These are phyloP conservation scores for Suhomyces yuchorum DNA, from an alignment of 1,139 yeast species.

Conservation along the genomic window DNA sequence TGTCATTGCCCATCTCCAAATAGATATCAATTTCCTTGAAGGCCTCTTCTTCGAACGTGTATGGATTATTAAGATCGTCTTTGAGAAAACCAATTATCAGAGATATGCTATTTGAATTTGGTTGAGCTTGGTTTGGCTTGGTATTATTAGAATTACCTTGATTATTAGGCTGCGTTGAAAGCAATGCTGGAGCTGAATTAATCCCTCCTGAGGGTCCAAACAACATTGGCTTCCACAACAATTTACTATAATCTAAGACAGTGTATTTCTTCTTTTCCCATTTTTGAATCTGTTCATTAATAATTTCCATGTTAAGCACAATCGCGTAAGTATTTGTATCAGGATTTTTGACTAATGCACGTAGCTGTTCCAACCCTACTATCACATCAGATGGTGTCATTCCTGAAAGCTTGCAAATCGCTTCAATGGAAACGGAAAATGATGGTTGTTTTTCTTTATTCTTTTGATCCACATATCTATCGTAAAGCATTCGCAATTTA, in stretches of 20 bases:
- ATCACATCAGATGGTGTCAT: constrained; percentile 87
- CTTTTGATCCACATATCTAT: constrained; percentile 20
- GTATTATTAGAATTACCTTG: constrained; percentile 2
- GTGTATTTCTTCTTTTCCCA: constrained; percentile 64
- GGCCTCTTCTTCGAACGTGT: constrained; percentile 58
- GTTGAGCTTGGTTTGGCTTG: not conserved
- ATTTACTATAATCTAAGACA: constrained; percentile 49
- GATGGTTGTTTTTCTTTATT: not conserved
- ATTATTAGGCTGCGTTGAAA: constrained; percentile 20
- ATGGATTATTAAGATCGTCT: constrained; percentile 65
- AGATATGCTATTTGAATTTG: constrained; percentile 49
- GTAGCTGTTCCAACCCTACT: constrained; percentile 79
- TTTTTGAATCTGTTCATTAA: constrained; percentile 46
- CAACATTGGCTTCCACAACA: constrained; percentile 82
- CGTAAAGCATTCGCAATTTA: constrained; percentile 34
- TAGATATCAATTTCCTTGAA: constrained; percentile 41
- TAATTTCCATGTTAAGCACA: constrained; percentile 47
- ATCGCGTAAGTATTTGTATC: constrained; percentile 53
- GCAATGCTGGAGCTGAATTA: constrained; percentile 54
- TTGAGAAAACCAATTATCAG: constrained; percentile 57
- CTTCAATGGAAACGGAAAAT: constrained; percentile 52
- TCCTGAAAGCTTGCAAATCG: constrained; percentile 71
- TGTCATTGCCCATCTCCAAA: constrained; percentile 24
- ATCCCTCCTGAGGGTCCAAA: constrained; percentile 85
- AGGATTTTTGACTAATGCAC: constrained; percentile 55